Evolutionary conservation across 1,284 basidiomycete species (phyloP), one percentile per base, ranked within the genome.

Genomic region (Boletus sp.): DNA sequence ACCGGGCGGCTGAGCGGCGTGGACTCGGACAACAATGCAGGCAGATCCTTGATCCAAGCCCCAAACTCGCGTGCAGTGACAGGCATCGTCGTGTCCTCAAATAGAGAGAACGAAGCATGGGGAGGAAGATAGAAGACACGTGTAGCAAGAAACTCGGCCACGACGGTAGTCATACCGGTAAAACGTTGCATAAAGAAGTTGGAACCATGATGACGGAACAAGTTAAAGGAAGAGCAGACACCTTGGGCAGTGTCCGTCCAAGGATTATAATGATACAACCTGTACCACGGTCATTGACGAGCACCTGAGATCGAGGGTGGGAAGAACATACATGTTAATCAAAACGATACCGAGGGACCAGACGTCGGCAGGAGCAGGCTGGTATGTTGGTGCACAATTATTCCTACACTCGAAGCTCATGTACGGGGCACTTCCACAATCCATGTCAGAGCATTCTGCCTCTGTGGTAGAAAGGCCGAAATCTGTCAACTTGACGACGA

Each of bases 401-500:
- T 99, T 98, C 67, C 94, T 88, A 71, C 95, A 98, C 76, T 99
- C 94, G 68, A 88, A 98, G 60, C 93, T 94, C 95, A 99, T 98
- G 72, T 99, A 99, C 0, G 95, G 95, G 53, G 94, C 94, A 69
- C 91, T 95, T 49, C 95, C 95, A 70, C 96, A 99, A 67, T 98
- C 94, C 79, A 99, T 94, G 70, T 99, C 95, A 52, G 89, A 85
- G 54, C 90, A 94, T 51, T 89, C 83, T 52, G 81, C 69, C 60
- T 97, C 92, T 10, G 82, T 88, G 0, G 94, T 98, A 8, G 93
- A 94, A 30, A 99, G 72, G 32, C 95, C 95, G 75, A 98, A 99
- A 71, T 99, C 95, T 22, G 93, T 88, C 53, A 99, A 81, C 74
- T 99, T 99, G 74, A 98, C 84, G 47, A 88, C 69, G 44, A 89